These are phyloP conservation scores for Vigna hirtella DNA, from an alignment of 306 rosid species.

Conservation along the genomic window DNA sequence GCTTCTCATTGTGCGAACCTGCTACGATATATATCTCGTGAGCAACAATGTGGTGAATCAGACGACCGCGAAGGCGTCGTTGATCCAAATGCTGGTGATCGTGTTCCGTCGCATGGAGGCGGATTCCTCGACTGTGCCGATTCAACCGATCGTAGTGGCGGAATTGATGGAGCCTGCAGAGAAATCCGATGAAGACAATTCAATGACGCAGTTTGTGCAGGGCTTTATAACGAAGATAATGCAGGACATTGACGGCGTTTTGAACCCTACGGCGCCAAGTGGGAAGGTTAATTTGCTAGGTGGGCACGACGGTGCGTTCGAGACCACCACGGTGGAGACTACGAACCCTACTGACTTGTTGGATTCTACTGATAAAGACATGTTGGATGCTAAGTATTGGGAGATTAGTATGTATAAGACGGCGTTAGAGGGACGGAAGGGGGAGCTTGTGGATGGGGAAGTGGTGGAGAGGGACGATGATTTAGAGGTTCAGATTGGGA, in stretches of 20 bases:
- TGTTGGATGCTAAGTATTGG: conserved; percentile 99
- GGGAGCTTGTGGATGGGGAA: conserved; percentile 92
- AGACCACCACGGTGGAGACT: conserved; percentile 90
- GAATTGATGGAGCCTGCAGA: conserved; percentile 89
- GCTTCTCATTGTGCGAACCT: conserved; percentile 88
- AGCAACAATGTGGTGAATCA: conserved; percentile 93
- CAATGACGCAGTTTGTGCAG: conserved; percentile 90
- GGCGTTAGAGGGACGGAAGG: conserved; percentile 97
- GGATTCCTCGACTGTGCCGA: conserved; percentile 90
- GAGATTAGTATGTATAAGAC: conserved; percentile 99
- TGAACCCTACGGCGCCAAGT: conserved; percentile 74
- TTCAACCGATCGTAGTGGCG: conserved; percentile 97
- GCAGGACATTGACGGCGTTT: conserved; percentile 97
- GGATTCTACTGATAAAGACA: conserved; percentile 98
- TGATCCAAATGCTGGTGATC: conserved; percentile 96
- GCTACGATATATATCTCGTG: conserved; percentile 87
- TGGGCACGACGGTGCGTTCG: conserved; percentile 95
- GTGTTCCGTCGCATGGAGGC: conserved; percentile 99
- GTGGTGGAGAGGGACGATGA: conserved; percentile 88
- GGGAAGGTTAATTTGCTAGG: conserved; percentile 57
- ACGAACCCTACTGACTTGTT: conserved; percentile 95
- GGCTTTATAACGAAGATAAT: conserved; percentile 95
- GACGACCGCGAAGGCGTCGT: conserved; percentile 94
- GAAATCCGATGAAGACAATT: conserved; percentile 72
- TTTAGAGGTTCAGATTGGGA: conserved; percentile 98